A percentile compares a stretch with the other conserved stretches of the same genome.
Conservation (phyloP, 2,329 filamentous ascomycete species). For the Fusarium torulosum region DNA sequence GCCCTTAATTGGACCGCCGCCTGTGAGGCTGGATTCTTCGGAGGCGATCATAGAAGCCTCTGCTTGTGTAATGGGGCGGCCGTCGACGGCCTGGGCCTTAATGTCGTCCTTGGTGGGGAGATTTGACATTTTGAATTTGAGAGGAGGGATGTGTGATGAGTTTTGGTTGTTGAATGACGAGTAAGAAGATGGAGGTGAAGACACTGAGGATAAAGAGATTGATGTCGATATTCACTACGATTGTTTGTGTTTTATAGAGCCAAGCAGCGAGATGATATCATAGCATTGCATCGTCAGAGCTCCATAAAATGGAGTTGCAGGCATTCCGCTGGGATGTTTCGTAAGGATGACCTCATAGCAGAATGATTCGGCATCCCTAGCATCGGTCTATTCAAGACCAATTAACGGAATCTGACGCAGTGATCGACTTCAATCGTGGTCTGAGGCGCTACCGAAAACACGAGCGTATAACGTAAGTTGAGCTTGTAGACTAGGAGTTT, state of each 20-base stretch:
- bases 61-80: conserved; percentile 28
- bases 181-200: no score
- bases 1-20: conserved; percentile 29
- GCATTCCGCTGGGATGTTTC: background rate
- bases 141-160: no score
- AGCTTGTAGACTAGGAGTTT: no score
- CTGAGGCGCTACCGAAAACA: no score
- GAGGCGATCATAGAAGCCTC: conserved; percentile 24
- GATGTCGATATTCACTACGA: background rate
- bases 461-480: no score
- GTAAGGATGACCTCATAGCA: conserved; percentile 18
- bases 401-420: rapidly evolving
- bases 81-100: conserved; percentile 21
- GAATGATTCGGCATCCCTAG: background rate
- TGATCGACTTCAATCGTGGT: no score
- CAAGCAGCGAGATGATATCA: conserved; percentile 5
- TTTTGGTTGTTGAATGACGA: background rate
- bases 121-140: conserved; percentile 4
- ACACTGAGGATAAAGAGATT: background rate
- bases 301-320: conserved; percentile 19
- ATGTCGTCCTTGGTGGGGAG: conserved; percentile 31
- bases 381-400: no score
- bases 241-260: background rate
- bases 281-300: conserved; percentile 3
- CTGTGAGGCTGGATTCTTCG: conserved; percentile 32